Conservation (phyloP, 1,284 basidiomycete genomes). For the Trichosporon coremiiforme region DNA sequence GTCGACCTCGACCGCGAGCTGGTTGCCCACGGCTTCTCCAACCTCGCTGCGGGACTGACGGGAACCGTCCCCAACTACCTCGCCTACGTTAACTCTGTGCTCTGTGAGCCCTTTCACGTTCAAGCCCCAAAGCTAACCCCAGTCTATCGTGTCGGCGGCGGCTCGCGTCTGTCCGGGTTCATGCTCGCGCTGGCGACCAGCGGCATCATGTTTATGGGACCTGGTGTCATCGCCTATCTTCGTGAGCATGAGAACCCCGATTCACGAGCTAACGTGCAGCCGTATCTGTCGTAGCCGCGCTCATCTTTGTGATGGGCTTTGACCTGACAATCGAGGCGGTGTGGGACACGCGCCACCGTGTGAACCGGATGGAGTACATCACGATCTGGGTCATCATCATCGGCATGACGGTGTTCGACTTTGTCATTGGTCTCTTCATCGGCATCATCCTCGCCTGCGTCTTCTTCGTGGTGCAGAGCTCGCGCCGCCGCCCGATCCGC, state of each 20-base stretch:
- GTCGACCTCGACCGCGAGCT: conserved; percentile 93
- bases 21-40: conserved; percentile 89
- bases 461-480: conserved; percentile 95
- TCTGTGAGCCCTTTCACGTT: conserved; percentile 60
- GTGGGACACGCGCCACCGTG: conserved; percentile 91
- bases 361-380: conserved; percentile 66
- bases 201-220: conserved; percentile 74
- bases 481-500: conserved; percentile 77
- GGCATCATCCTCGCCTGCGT: conserved; percentile 90
- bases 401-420: conserved; percentile 90
- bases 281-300: conserved; percentile 82
- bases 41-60: conserved; percentile 74
- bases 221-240: conserved; percentile 73
- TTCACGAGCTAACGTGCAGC: conserved; percentile 59
- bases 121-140: background rate
- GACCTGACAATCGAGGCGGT: conserved; percentile 93
- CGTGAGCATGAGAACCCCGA: conserved; percentile 62
- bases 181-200: conserved; percentile 78
- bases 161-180: conserved; percentile 78
- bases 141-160: conserved; percentile 93
- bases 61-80: conserved; percentile 68
- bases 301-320: conserved; percentile 93
- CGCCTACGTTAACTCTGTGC: conserved; percentile 78
- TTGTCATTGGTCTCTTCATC: conserved; percentile 89
- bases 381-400: conserved; percentile 68